Evolutionary conservation across 2,329 filamentous ascomycete genomes (phyloP), one percentile per base, ranked within the genome.

Genomic region (Arthrobotrys iridis): DNA sequence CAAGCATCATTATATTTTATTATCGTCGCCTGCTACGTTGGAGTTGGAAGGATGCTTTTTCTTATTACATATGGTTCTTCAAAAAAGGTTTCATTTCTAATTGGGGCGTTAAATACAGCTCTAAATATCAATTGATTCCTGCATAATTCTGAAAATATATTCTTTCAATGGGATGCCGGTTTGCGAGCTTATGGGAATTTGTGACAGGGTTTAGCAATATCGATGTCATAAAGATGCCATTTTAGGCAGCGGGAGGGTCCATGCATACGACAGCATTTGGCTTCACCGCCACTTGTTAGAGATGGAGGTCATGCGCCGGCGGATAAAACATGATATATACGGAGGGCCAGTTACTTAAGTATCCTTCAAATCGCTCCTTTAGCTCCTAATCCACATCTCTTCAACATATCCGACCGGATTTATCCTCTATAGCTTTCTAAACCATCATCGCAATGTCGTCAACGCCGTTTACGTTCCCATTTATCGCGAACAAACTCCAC

Each of bases 181-280:
- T n/a, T 13, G 35, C 11, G 35, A 40, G 13, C 15, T n/a, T 15
- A 2, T n/a, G n/a, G n/a, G 40, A 28, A 30, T n/a, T 28, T 5
- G 3, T 57, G 24, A 26, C 30, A 45, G 30, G 43, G 30, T 33
- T 64, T 52, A n/a, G 40, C 15, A 20, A 46, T 40, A 40, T 64
- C 59, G 40, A 64, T 64, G 59, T 50, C 59, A 30, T 64, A 18
- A 64, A 40, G 45, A 50, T 64, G 13, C 28, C 28, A 22, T 24
- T 48, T 62, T 62, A 41, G 45, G 57, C 57, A 37, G 57, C 33
- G 57, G 57, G n/a, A n/a, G n/a, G n/a, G n/a, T n/a, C n/a, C n/a
- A n/a, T n/a, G n/a, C n/a, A n/a, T n/a, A n/a, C n/a, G n/a, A n/a
- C n/a, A n/a, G n/a, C n/a, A n/a, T n/a, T n/a, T n/a, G 24, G 35